These are phyloP conservation scores for Agrostemma githago DNA, from an alignment of 148 eudicot species.

Conservation along the genomic window DNA sequence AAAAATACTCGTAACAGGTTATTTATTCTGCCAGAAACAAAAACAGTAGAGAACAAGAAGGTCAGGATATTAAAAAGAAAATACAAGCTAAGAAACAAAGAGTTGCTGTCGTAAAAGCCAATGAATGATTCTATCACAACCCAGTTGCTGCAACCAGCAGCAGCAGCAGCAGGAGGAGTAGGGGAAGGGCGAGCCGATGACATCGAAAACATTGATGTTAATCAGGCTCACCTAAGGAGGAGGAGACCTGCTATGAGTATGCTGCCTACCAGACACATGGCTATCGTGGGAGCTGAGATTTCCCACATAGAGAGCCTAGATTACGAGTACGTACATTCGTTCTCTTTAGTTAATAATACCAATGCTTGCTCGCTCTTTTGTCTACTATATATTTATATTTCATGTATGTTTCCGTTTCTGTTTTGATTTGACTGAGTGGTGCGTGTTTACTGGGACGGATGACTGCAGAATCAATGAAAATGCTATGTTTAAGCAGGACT, in stretches of 20 bases:
- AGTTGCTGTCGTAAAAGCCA: not conserved
- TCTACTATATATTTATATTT: not conserved
- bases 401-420: not conserved
- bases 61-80: not conserved
- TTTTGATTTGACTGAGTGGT: not conserved
- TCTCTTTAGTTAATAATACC: not conserved
- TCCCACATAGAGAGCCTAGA: constrained; percentile 73
- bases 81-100: not conserved
- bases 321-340: constrained; percentile 48
- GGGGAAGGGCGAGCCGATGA: constrained; percentile 34
- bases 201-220: constrained; percentile 42
- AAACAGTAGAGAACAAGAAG: not conserved
- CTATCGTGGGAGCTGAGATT: constrained; percentile 81
- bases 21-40: not conserved
- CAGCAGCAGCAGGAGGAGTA: constrained; percentile 10
- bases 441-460: not conserved
- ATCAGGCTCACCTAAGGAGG: constrained; percentile 51
- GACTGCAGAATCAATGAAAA: constrained; percentile 38
- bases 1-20: not conserved
- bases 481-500: constrained; percentile 40
- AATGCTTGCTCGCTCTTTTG: not conserved
- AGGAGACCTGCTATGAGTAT: constrained; percentile 22
- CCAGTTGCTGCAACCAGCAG: not conserved
- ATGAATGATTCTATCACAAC: constrained; percentile 10
- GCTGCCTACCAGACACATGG: constrained; percentile 57